Base-by-base conservation (phyloP, 1,139 yeast species). In the Magnusiomyces suaveolens region DNA sequence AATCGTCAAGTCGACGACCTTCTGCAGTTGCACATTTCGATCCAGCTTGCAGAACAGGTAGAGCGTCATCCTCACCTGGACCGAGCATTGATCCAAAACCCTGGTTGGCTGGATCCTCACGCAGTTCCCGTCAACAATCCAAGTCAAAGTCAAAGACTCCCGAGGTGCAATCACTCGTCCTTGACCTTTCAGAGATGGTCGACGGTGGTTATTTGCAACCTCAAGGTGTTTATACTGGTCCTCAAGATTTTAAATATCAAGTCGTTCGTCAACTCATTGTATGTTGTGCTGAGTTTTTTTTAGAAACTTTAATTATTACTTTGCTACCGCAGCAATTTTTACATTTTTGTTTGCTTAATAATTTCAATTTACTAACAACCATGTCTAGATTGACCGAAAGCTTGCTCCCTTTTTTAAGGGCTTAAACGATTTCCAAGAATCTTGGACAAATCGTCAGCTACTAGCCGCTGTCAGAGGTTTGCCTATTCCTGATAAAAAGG, bases 351-450 rank as follows among this genome's bases (percentile, higher is more conserved):
- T 29, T 36, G 14, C 18, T 36, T 16, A 14, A n/a, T 16, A 18
- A 8, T 8, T 36, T 6, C 41, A 10, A 10, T 10, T 36, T 36
- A 36, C 41, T 36, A 36, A 36, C 41, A 10, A 21, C 20, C 20
- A 3, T 41, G 4, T 20, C 23, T 20, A 47, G 50, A 70, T 80
- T 38, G 77, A 77, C 18, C 77, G 98, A 48, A 78, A 77, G 60
- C 64, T 92, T 50, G 90, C 97, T 0, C 97, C 98, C 1, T 92
- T 92, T 67, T 92, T 80, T 67, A 85, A 90, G 2, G 97, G 97
- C 0, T 72, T 92, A 53, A 88, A 87, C 63, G 96, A 88, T 64
- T 87, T 78, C 64, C 83, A 85, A 57, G 80, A 76, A n/a, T 61
- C 69, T 25, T 87, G 96, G 96, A 71, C 81, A 1, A 87, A 84